Conservation (phyloP, 352 stramenopile genomes). For the Phytophthora citrophthora region DNA sequence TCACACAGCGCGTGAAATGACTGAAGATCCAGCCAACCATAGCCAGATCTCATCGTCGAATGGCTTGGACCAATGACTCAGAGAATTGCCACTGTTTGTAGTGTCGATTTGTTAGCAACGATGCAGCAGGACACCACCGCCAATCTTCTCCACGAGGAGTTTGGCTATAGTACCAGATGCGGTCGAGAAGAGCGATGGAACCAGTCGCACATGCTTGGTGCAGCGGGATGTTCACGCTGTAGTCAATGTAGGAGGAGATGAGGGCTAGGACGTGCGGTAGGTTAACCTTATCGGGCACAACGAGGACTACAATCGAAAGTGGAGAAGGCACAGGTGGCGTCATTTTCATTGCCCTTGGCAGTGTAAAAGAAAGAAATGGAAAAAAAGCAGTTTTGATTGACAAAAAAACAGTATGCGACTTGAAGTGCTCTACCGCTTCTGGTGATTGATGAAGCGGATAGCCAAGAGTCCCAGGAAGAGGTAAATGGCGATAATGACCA, state of each 20-base stretch:
- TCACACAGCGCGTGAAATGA: constrained; percentile 8
- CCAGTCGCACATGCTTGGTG: background rate
- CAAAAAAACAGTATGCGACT: too few species aligned
- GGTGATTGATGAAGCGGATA: constrained; percentile 31
- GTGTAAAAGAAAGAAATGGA: too few species aligned
- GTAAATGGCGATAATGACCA: constrained; percentile 38
- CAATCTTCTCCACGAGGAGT: background rate
- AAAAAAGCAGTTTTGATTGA: too few species aligned
- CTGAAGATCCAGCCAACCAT: constrained; percentile 13
- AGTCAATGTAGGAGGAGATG: constrained; percentile 10
- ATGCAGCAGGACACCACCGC: constrained; percentile 6
- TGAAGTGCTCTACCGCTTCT: constrained; percentile 29
- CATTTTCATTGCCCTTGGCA: background rate
- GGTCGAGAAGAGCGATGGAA: background rate
- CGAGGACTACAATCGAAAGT: background rate
- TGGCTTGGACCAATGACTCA: constrained; percentile 7
- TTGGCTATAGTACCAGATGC: constrained; percentile 6
- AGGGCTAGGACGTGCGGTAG: background rate
- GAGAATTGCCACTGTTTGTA: constrained; percentile 14
- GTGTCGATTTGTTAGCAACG: background rate
- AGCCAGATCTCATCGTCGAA: constrained; percentile 2
- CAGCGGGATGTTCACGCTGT: constrained; percentile 2
- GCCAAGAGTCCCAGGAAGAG: constrained; percentile 34
- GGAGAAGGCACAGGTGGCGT: background rate
- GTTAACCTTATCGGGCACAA: background rate